Evolutionary conservation across 352 stramenopile species (phyloP).

Genomic region (Blastocystis sp.): DNA sequence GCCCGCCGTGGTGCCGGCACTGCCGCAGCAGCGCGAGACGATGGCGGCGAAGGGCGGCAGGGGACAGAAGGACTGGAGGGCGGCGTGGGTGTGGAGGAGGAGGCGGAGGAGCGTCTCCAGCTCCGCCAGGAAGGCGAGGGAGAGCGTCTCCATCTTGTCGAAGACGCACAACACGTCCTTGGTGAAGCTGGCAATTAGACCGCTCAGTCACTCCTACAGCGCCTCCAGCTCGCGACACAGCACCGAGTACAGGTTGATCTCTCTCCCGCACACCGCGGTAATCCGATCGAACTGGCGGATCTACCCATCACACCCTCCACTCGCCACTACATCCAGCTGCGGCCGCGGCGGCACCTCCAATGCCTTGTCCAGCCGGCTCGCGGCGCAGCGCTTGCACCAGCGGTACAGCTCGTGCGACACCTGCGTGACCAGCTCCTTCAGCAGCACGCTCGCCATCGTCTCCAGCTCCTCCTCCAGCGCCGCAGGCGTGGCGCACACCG

Average conservation of each 20-base stretch:
- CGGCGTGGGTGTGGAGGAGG: not conserved
- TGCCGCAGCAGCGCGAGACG: not conserved
- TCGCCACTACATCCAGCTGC: not conserved
- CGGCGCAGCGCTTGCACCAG: conserved; percentile 12
- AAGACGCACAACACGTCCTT: not conserved
- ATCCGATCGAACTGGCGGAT: not conserved
- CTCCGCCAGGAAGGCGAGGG: not conserved
- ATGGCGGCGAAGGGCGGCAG: not conserved
- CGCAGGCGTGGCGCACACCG: not conserved
- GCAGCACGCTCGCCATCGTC: not conserved
- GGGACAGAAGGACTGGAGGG: not conserved
- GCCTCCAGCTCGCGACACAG: not conserved
- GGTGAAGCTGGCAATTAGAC: not conserved
- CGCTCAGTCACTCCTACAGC: not conserved
- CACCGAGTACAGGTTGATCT: not conserved
- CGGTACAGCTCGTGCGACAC: not conserved
- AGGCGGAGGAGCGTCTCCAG: not conserved
- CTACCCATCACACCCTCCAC: not conserved
- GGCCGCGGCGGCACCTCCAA: not conserved
- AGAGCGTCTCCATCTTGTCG: not conserved
- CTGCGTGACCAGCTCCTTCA: conserved; percentile 11
- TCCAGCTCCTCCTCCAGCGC: not conserved
- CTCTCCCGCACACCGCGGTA: not conserved
- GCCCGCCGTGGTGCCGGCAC: not conserved
- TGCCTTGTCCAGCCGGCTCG: not conserved